A percentile compares a stretch with the other conserved stretches of the same genome.
Evolutionary conservation across 495 filamentous ascomycete species (phyloP).

Genomic region (Aspergillus ostianus): DNA sequence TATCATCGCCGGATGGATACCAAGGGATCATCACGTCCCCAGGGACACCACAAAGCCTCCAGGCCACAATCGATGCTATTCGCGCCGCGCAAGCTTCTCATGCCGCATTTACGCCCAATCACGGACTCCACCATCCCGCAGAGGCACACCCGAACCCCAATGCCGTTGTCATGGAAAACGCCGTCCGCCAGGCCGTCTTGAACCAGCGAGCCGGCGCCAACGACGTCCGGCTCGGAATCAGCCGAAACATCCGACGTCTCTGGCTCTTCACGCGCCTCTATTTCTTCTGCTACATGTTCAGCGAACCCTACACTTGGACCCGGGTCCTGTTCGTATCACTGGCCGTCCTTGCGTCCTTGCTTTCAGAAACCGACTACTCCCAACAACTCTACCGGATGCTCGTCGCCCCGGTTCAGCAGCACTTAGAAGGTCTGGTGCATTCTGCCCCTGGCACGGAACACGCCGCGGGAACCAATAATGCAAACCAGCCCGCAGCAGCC

Average conservation of each 20-base stretch:
- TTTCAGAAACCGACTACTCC: slow-evolving; percentile 64
- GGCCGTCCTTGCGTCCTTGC: slow-evolving; percentile 56
- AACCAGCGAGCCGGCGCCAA: slow-evolving; percentile 39
- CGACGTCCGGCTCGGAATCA: slow-evolving; percentile 43
- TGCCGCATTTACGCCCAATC: not conserved
- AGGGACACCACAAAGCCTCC: slow-evolving; percentile 42
- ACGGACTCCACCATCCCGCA: slow-evolving; percentile 4
- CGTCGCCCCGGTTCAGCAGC: slow-evolving; percentile 62
- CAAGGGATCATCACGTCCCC: slow-evolving; percentile 55
- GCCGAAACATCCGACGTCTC: slow-evolving; percentile 55
- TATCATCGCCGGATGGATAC: slow-evolving; percentile 60
- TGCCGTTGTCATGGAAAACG: slow-evolving; percentile 33
- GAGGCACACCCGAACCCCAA: slow-evolving; percentile 24
- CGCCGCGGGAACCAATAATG: slow-evolving; percentile 15
- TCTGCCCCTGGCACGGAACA: slow-evolving; percentile 29
- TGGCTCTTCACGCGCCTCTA: slow-evolving; percentile 79
- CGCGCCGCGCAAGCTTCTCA: slow-evolving; percentile 9
- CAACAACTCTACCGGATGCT: slow-evolving; percentile 54
- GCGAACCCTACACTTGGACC: slow-evolving; percentile 67
- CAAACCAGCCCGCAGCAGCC: slow-evolving; percentile 16
- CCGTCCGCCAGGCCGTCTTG: slow-evolving; percentile 39
- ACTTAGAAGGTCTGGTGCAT: slow-evolving; percentile 71
- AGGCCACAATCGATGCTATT: slow-evolving; percentile 30
- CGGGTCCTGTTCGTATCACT: slow-evolving; percentile 63
- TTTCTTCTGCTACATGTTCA: slow-evolving; percentile 78